Evolutionary conservation across 495 filamentous ascomycete species (phyloP).

Genomic region (Viridothelium virens): DNA sequence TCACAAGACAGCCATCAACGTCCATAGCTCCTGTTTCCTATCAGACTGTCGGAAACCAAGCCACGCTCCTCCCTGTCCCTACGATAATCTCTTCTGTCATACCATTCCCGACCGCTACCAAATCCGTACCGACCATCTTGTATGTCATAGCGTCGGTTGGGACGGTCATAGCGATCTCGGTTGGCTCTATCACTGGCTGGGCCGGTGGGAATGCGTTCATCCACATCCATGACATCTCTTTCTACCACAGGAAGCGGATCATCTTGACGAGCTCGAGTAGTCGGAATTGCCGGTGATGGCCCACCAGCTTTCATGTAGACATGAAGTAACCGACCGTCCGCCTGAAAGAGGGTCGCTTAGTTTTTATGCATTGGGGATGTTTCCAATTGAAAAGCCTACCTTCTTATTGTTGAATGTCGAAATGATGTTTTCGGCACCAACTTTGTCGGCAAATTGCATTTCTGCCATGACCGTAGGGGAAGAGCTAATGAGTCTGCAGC

Average conservation of each 20-base stretch:
- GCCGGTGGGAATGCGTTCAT: conserved; percentile 19
- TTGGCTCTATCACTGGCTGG: background rate
- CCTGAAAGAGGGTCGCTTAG: conserved; percentile 41
- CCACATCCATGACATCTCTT: conserved; percentile 32
- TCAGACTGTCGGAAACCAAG: conserved; percentile 4
- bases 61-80: conserved; percentile 2
- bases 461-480: conserved; percentile 78
- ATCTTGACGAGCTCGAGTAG: conserved; percentile 12
- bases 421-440: conserved; percentile 71
- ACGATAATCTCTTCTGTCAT: conserved; percentile 6
- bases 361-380: background rate
- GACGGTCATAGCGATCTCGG: background rate
- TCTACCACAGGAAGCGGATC: conserved; percentile 10
- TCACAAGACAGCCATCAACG: background rate
- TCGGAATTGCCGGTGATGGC: conserved; percentile 7
- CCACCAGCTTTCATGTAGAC: conserved; percentile 55
- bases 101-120: background rate
- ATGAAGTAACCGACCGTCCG: conserved; percentile 73
- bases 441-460: conserved; percentile 69
- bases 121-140: conserved; percentile 7
- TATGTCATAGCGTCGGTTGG: background rate
- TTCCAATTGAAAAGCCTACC: conserved; percentile 40
- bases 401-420: conserved; percentile 79
- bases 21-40: conserved; percentile 1
- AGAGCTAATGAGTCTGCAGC: conserved; percentile 62